Evolutionary conservation across 495 filamentous ascomycete species (phyloP).

Genomic region (Aspergillus sclerotioniger): DNA sequence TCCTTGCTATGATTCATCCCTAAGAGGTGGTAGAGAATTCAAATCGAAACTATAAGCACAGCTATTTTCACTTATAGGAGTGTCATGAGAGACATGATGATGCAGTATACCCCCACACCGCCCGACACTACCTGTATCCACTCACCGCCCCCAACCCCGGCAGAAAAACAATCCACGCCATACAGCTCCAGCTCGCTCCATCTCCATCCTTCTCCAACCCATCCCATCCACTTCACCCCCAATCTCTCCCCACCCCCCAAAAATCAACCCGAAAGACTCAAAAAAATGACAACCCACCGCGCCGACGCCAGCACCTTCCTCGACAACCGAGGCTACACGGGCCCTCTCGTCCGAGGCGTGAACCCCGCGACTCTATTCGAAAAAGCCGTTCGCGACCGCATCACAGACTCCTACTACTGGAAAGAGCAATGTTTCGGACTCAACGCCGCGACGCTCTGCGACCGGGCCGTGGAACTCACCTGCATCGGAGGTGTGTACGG

Average conservation of each 20-base stretch:
- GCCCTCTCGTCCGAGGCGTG: slow-evolving; percentile 68
- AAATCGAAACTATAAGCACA: too few species aligned
- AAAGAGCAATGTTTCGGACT: slow-evolving; percentile 97
- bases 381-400: slow-evolving; percentile 89
- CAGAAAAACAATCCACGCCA: not conserved
- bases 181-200: not conserved
- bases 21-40: too few species aligned
- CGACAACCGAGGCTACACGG: slow-evolving; percentile 74
- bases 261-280: not conserved
- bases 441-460: slow-evolving; percentile 85
- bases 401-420: slow-evolving; percentile 93
- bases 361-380: slow-evolving; percentile 90
- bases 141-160: not conserved
- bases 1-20: too few species aligned
- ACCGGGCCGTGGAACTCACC: slow-evolving; percentile 82
- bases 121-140: too few species aligned
- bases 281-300: slow-evolving; percentile 51
- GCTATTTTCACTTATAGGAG: too few species aligned
- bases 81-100: too few species aligned
- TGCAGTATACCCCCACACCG: too few species aligned
- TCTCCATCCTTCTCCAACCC: not conserved
- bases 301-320: slow-evolving; percentile 74
- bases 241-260: not conserved
- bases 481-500: slow-evolving; percentile 85
- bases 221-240: slow-evolving; percentile 10